phyloP scores from a whole-genome alignment of 345 rosid genomes.

The Garcia nutans region DNA sequence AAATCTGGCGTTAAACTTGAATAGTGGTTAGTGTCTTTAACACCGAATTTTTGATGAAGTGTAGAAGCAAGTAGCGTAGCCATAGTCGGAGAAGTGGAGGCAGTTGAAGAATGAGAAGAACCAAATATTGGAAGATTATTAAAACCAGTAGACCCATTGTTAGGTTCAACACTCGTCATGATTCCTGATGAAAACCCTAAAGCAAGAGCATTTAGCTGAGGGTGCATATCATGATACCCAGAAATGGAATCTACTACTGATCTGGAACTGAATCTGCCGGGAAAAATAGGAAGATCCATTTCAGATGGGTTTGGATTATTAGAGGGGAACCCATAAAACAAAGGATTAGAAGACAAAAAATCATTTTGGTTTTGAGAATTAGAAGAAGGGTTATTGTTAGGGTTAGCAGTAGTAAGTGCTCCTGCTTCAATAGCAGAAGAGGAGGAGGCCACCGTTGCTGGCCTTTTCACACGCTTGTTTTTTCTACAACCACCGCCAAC shows the following conservation, averaged over 20 bases:
- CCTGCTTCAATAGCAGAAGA: slow-evolving; percentile 26
- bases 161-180: slow-evolving; percentile 24
- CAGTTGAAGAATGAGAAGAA: slow-evolving; percentile 34
- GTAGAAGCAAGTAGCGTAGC: slow-evolving; percentile 54
- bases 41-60: slow-evolving; percentile 46
- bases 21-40: slow-evolving; percentile 37
- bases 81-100: slow-evolving; percentile 38
- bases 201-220: slow-evolving; percentile 53
- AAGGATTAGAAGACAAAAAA: slow-evolving; percentile 49
- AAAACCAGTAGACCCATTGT: too few relatives aligned
- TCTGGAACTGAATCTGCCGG: slow-evolving; percentile 45
- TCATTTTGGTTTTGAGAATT: slow-evolving; percentile 38
- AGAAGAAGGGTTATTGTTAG: slow-evolving; percentile 26
- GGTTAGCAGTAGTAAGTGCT: slow-evolving; percentile 20
- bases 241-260: slow-evolving; percentile 31
- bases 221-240: slow-evolving; percentile 50
- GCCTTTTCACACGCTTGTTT: slow-evolving; percentile 62
- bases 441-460: slow-evolving; percentile 6
- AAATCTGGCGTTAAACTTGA: slow-evolving; percentile 39
- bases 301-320: slow-evolving; percentile 35
- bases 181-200: slow-evolving; percentile 61
- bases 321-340: slow-evolving; percentile 56
- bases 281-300: slow-evolving; percentile 39
- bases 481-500: slow-evolving; percentile 77
- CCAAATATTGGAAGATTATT: slow-evolving; percentile 22